Conservation (phyloP, 1,139 yeast genomes). For the Saccharomycopsis hybrid region DNA sequence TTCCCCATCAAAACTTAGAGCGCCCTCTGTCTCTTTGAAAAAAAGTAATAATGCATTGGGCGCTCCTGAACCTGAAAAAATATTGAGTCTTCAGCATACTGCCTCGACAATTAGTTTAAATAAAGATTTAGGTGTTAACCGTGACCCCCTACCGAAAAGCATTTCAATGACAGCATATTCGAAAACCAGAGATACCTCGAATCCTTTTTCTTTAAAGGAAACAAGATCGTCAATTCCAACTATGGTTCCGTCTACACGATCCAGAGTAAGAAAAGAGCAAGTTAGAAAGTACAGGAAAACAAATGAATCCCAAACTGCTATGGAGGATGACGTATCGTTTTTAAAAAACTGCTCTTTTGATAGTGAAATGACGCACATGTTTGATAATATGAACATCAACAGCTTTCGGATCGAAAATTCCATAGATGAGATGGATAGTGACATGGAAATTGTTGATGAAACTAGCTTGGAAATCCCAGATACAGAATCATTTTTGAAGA, state of each 20-base stretch:
- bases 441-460: too few relatives aligned
- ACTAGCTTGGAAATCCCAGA: too few relatives aligned
- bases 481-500: too few relatives aligned
- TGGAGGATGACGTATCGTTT: conserved; percentile 9
- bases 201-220: conserved; percentile 1
- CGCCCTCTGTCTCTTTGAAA: conserved; percentile 5
- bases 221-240: too few relatives aligned
- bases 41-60: conserved; percentile 3
- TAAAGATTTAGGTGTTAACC: not conserved
- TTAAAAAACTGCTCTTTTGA: conserved; percentile 16
- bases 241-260: too few relatives aligned
- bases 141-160: not conserved
- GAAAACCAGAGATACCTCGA: conserved; percentile 1
- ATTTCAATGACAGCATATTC: not conserved
- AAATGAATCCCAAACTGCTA: not conserved
- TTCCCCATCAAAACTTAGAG: conserved; percentile 3
- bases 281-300: not conserved
- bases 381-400: conserved; percentile 9
- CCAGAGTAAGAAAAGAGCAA: too few relatives aligned
- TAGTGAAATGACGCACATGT: conserved; percentile 7
- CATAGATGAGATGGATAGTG: not conserved
- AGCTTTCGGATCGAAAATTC: not conserved
- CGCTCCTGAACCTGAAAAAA: not conserved
- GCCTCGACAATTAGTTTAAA: conserved; percentile 1
- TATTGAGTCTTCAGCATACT: not conserved